Base-by-base conservation (phyloP, 2,329 filamentous ascomycete species). In the Pseudonectria foliicola region DNA sequence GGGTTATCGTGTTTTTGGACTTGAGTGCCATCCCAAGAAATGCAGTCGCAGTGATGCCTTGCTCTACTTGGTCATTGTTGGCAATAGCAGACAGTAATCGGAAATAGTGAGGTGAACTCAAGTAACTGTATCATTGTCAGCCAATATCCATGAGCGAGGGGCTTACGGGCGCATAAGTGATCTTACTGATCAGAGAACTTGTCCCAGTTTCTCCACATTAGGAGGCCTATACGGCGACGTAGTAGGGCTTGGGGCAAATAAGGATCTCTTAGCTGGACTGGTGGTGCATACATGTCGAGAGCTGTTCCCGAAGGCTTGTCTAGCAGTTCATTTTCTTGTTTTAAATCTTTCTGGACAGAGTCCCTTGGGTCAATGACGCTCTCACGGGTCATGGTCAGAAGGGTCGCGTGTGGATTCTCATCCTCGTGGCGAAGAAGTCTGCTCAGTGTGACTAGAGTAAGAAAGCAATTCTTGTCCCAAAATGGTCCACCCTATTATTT, bases 141-240 rank as follows among this genome's bases (percentile, higher is more conserved):
- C 30, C 16, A 33, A 31, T 13, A 25, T 4, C 11, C 3, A 6
- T 13, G 11, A 11, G 27, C 10, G 1, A 6, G 10, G 4, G 16
- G n/a, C 24, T 10, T 3, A 15, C 13, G 11, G n/a, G n/a, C n/a
- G n/a, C n/a, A n/a, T n/a, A 3, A 27, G 18, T 4, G 2, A 16
- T 34, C 40, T 27, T 42, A 51, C 51, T 27, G 29, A 4, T 42
- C 36, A 7, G 49, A 42, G 15, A 49, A 52, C 16, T 33, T 39
- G 16, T 53, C 46, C 52, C 50, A 54, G 30, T 48, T 46, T 2
- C 50, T 46, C 47, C 48, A 52, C 23, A 50, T 25, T 6, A 53
- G 4, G 8, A 54, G 31, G 3, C 45, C 48, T 7, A 47, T 12
- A 8, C 25, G 31, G 6, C 53, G 53, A 13, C 46, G 49, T 13